Base-by-base conservation (phyloP, 768 basidiomycete species). In the Royoungia palumana region DNA sequence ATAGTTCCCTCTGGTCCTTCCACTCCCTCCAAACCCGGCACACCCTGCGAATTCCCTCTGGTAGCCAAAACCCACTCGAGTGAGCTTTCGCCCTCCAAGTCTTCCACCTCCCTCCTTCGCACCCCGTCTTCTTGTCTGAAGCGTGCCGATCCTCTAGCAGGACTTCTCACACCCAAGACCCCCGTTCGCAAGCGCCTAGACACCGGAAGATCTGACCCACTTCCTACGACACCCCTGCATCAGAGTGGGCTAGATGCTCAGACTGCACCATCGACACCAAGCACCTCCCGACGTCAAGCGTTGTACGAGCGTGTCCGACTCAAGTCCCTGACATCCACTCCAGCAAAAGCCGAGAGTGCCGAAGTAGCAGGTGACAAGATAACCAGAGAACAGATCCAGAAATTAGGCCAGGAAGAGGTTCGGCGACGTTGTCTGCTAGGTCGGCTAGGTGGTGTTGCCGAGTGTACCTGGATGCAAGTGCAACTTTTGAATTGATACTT, bases 381-480 rank as follows among this genome's bases (percentile, higher is more conserved):
- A 56, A 80, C 79, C 36, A 79, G 75, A 50, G 87, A 87, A 45
- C 79, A 86, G 55, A 72, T 89, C 53, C 65, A 83, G 36, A 85
- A 83, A 66, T 70, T 90, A 47, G 75, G 82, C 35, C 88, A 89
- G 60, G 88, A 90, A 49, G 89, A 88, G 62, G 78, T 87, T 70
- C 77, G 87, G 50, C 76, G 85, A 49, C 75, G 89, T 32, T 89
- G 85, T 55, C 64, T 91, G 25, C 73, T 93, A 8, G 89, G 89
- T 42, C 81, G 90, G 17, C 76, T 93, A 7, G 77, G 78, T 22
- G 84, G 85, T 10, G 79, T 93, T 24, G 90, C 90, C n/a, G 89
- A 93, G 61, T 87, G 89, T 54, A 79, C 86, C 16, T 92, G 89
- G 87, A 90, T 91, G 90, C 87, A 53, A 65, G 83, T 49, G 27